Evolutionary conservation across 208 protist species (phyloP).

Genomic region (Lotmaria passim): DNA sequence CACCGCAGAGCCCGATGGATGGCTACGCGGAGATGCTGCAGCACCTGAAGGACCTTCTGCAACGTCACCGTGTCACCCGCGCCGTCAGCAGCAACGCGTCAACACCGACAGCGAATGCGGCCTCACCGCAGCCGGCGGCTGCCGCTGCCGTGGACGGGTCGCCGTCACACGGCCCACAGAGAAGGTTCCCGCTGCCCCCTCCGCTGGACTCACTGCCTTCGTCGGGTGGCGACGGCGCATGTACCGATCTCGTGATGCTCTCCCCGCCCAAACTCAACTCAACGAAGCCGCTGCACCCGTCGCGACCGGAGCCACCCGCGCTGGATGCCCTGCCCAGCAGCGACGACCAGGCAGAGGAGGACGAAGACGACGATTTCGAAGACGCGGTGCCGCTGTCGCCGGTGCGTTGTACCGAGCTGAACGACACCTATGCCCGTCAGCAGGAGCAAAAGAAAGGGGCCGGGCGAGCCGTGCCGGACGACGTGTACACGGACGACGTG

Average conservation of each 20-base stretch:
- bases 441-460: constrained; percentile 6
- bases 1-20: constrained; percentile 47
- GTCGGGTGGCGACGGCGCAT: background rate
- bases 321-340: background rate
- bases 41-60: constrained; percentile 76
- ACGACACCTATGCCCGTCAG: constrained; percentile 57
- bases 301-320: constrained; percentile 5
- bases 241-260: background rate
- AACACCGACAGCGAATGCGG: constrained; percentile 9
- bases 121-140: background rate
- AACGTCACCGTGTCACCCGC: constrained; percentile 46
- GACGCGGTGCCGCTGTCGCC: constrained; percentile 79
- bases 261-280: constrained; percentile 36
- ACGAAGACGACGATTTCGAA: constrained; percentile 82
- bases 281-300: constrained; percentile 34
- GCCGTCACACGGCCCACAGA: constrained; percentile 3
- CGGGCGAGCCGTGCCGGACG: constrained; percentile 15
- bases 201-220: constrained; percentile 26
- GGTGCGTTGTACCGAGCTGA: constrained; percentile 57
- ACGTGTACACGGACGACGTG: constrained; percentile 47
- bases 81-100: constrained; percentile 23
- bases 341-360: constrained; percentile 28
- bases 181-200: constrained; percentile 1
- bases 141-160: background rate
- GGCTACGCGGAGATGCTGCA: constrained; percentile 86